These are phyloP conservation scores for Dactylonectria macrodidyma DNA, from an alignment of 2,329 filamentous ascomycete species.

Conservation along the genomic window DNA sequence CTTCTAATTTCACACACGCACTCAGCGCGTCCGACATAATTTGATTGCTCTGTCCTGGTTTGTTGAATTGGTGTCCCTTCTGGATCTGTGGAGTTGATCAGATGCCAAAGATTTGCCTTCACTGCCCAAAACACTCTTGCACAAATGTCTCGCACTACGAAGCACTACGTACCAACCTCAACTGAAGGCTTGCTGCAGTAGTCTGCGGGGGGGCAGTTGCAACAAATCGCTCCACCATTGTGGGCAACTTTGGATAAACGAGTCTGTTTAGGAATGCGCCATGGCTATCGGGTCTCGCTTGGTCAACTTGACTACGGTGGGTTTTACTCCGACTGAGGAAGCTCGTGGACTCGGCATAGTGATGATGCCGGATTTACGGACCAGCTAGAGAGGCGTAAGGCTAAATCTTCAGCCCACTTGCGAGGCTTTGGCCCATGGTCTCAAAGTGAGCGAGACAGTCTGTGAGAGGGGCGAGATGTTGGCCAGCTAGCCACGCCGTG, in stretches of 20 bases:
- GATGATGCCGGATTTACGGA: slow-evolving; percentile 25
- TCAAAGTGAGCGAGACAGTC: slow-evolving; percentile 27
- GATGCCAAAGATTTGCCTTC: not conserved
- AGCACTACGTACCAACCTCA: not conserved
- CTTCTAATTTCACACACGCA: slow-evolving; percentile 1
- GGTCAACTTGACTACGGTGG: not conserved
- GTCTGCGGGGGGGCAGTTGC: not conserved
- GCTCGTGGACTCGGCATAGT: slow-evolving; percentile 27
- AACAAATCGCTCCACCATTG: slow-evolving; percentile 9
- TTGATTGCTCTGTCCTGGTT: slow-evolving; percentile 5
- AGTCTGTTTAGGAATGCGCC: slow-evolving; percentile 10
- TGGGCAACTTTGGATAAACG: slow-evolving; percentile 17
- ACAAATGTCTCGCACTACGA: slow-evolving; percentile 23
- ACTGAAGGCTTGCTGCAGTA: not conserved
- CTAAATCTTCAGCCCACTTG: slow-evolving; percentile 36
- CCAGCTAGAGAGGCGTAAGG: slow-evolving; percentile 33
- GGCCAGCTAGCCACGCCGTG: slow-evolving; percentile 29
- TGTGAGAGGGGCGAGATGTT: slow-evolving; percentile 11
- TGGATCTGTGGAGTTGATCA: not conserved
- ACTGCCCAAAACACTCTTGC: slow-evolving; percentile 16
- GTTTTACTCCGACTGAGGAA: slow-evolving; percentile 9
- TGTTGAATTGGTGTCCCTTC: not conserved
- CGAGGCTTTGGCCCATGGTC: slow-evolving; percentile 33
- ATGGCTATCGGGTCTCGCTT: slow-evolving; percentile 8
- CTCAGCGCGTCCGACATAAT: not conserved